Conservation (phyloP, 2,329 filamentous ascomycete species). For the Colletotrichum orchidophilum region DNA sequence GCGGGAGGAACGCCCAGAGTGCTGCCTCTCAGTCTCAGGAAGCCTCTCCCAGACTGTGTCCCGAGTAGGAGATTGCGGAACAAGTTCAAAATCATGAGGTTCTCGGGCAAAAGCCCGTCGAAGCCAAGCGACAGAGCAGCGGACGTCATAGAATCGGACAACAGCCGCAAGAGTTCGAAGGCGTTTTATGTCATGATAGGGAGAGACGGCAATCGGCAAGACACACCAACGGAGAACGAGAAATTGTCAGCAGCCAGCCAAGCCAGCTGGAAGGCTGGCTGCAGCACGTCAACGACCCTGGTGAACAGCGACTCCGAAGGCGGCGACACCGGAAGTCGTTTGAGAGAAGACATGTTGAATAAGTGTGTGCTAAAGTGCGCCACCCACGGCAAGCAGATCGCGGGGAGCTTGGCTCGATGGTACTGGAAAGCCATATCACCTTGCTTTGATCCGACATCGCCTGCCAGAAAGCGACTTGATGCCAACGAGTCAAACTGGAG, state of each 20-base stretch:
- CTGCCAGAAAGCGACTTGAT: conserved; percentile 17
- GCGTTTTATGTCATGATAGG: not conserved
- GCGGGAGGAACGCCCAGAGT: not conserved
- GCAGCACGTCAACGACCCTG: conserved; percentile 2
- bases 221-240: not conserved
- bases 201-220: not conserved
- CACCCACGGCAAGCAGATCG: conserved; percentile 23
- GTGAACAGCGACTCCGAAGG: conserved; percentile 19
- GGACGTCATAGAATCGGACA: not conserved
- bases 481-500: conserved; percentile 21
- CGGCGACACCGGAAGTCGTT: conserved; percentile 32
- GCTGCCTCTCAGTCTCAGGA: not conserved
- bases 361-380: not conserved
- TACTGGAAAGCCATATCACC: conserved; percentile 22
- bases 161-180: not conserved
- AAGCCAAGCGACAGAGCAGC: not conserved
- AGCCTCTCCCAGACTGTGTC: conserved; percentile 1
- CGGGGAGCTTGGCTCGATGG: not conserved
- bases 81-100: not conserved
- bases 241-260: not conserved
- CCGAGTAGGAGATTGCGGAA: conserved; percentile 10
- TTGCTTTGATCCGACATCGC: conserved; percentile 31
- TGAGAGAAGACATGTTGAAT: conserved; percentile 12
- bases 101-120: not conserved
- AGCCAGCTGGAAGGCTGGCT: conserved; percentile 7